Base-by-base conservation (phyloP, 208 protist species). In the Wallacemonas sp. region DNA sequence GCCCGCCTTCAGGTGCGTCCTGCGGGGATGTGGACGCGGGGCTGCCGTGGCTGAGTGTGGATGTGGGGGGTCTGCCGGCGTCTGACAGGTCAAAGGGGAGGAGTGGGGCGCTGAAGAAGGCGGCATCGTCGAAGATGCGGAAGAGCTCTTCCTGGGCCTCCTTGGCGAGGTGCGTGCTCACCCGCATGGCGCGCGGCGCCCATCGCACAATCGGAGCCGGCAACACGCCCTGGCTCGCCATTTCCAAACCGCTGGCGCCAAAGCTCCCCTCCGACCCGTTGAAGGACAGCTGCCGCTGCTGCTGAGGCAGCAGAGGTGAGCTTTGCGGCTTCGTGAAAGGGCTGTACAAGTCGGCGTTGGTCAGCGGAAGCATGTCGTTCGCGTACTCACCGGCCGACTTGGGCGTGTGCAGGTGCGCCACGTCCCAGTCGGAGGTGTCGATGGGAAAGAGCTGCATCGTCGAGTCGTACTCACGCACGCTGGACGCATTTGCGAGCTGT, bases 371-470 rank as follows among this genome's bases (percentile, higher is more conserved):
- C 20, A 70, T 54, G 61, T 61, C 72, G 29, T 79, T 77, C 7
- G 77, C 69, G 57, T 74, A 55, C 57, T 87, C 82, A 3, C 72
- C 50, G 46, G 81, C 10, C 7, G 68, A 62, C 14, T 57, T 57
- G n/a, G 61, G n/a, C 4, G 52, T 26, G 29, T 87, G 66, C 26
- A 85, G 70, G 41, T 74, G 81, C 32, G 74, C 52, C 1, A 63
- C 67, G 61, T 94, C 89, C 86, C 86, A 94, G 5, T 70, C 73
- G 0, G 86, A 72, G 3, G 89, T 94, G 70, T 94, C 84, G 2
- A 94, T 61, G 3, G 75, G 65, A 57, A 92, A 90, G 20, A 77
- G 70, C 2, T 61, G 63, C 29, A 89, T 76, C n/a, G 77, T 85
- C 2, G 63, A 31, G 49, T 84, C 69, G 78, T 91, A 94, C 65